Evolutionary conservation across 2,329 filamentous ascomycete genomes (phyloP), one percentile per base, ranked within the genome.

Genomic region (Colletotrichum gloeosporioides): DNA sequence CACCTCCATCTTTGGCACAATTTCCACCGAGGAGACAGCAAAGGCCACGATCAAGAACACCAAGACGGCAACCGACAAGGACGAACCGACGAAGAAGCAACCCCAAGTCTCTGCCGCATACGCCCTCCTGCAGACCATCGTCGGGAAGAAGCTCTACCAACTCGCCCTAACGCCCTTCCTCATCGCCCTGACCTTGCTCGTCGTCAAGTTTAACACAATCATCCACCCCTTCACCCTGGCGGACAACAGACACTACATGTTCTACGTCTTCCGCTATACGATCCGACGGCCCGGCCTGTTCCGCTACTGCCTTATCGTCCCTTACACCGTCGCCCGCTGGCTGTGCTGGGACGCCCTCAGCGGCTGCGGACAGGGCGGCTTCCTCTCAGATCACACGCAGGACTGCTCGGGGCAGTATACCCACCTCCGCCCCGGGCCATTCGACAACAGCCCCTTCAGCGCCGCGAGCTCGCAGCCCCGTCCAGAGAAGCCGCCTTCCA

Each of bases 231-330:
- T 99, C 83, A 98, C 96, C 0, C 90, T 99, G 1, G 97, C 97
- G 39, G 97, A 99, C 84, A 99, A 99, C 84, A 90, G 97, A 4
- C 97, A 99, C 84, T 99, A 98, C 87, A 94, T 98, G 83, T 99
- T 99, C 85, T 99, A 99, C 86, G 88, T 98, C 76, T 99, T 99
- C 88, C 93, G 96, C 2, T 92, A 96, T 81, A 93, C 94, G 8
- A 93, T 99, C 49, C 90, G 94, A 4, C 89, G 89, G 8, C 91
- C 95, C 57, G 87, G 88, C 2, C 85, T 87, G 22, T 85, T 95
- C 68, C 93, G 93, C 44, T 96, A 95, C 80, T 84, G 90, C 1
- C 92, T 94, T 2, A 90, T 93, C 0, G 88, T 93, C 0, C 86
- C 93, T 2, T 99, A 99, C 84, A 89, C 94, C 4, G 13, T 92